Evolutionary conservation across 176 grass and related monocot species (phyloP).

Genomic region (Themeda triandra): DNA sequence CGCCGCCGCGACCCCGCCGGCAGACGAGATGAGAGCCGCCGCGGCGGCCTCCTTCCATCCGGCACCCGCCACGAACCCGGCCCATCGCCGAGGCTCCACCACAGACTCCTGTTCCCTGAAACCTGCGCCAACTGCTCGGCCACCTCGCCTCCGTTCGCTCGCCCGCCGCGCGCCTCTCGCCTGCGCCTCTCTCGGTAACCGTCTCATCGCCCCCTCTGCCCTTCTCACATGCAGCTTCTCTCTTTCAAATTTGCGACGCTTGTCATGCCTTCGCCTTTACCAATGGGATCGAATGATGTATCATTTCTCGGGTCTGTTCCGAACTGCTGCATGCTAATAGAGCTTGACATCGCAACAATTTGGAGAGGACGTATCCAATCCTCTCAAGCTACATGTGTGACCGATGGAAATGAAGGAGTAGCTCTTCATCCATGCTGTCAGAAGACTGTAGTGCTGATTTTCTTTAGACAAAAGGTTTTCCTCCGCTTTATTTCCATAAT

Average conservation of each 20-base stretch:
- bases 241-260: not conserved
- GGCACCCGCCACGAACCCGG: not conserved
- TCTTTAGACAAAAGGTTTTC: no score
- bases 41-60: not conserved
- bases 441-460: not conserved
- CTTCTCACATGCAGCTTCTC: no score
- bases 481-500: no score
- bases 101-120: not conserved
- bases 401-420: not conserved
- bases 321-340: not conserved
- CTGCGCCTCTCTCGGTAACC: constrained; percentile 29
- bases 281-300: not conserved
- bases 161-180: not conserved
- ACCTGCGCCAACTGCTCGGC: not conserved
- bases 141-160: not conserved
- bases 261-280: not conserved
- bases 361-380: not conserved
- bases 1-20: not conserved
- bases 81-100: not conserved
- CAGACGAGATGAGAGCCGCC: constrained; percentile 4
- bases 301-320: not conserved
- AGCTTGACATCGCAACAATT: not conserved
- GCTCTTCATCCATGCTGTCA: not conserved
- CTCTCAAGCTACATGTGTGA: not conserved
- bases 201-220: not conserved